A percentile compares a stretch with the other conserved stretches of the same genome.
phyloP scores from a whole-genome alignment of 495 filamentous ascomycete species.

The Aspergillus nidulans region DNA sequence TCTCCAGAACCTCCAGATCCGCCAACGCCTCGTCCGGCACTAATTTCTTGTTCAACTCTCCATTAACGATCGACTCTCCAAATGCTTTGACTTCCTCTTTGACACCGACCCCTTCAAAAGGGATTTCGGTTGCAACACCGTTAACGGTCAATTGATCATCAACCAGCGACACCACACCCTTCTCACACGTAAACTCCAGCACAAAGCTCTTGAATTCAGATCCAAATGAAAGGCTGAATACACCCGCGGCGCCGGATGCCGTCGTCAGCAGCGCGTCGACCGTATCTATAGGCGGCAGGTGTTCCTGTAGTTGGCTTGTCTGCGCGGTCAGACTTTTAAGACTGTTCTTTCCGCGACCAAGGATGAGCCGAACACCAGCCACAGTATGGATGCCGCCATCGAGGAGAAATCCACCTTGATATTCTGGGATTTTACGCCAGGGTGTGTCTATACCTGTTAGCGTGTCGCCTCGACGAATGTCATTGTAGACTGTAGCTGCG shows the following conservation, averaged over 20 bases:
- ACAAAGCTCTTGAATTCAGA: slow-evolving; percentile 56
- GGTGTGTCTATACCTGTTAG: slow-evolving; percentile 46
- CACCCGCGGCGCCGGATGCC: slow-evolving; percentile 57
- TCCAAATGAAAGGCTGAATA: slow-evolving; percentile 59
- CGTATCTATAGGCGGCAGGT: slow-evolving; percentile 74
- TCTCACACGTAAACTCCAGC: slow-evolving; percentile 47
- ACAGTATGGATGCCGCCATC: slow-evolving; percentile 74
- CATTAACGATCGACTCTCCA: slow-evolving; percentile 47
- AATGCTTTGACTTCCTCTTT: slow-evolving; percentile 64
- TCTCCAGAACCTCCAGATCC: slow-evolving; percentile 67
- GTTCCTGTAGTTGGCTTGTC: slow-evolving; percentile 50
- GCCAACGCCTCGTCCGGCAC: slow-evolving; percentile 61
- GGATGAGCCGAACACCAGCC: slow-evolving; percentile 57
- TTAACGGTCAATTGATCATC: slow-evolving; percentile 53
- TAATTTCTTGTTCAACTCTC: slow-evolving; percentile 47
- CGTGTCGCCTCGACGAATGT: not conserved
- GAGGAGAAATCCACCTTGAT: slow-evolving; percentile 75
- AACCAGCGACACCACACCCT: slow-evolving; percentile 48
- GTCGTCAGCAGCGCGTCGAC: slow-evolving; percentile 61
- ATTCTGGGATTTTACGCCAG: slow-evolving; percentile 67
- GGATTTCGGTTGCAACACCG: slow-evolving; percentile 47
- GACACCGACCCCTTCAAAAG: slow-evolving; percentile 56
- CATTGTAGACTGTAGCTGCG: not conserved
- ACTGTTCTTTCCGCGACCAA: slow-evolving; percentile 43
- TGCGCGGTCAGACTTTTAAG: slow-evolving; percentile 53